These are phyloP conservation scores for Tulasnella sp. DNA, from an alignment of 768 basidiomycete species.

Conservation along the genomic window DNA sequence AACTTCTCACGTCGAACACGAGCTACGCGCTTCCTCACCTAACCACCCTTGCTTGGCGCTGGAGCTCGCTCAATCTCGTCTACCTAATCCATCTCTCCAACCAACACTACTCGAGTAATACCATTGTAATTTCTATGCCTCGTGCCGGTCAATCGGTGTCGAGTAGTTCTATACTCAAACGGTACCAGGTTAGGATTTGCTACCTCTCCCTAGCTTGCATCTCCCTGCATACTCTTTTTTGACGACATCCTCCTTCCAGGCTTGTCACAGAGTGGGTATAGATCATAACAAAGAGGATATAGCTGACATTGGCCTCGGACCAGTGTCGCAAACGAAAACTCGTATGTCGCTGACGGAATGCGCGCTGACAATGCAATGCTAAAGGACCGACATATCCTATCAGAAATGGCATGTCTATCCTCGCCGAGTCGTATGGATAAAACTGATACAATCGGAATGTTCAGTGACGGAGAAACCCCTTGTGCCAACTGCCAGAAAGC, in stretches of 20 bases:
- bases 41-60: background rate
- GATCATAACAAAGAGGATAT: background rate
- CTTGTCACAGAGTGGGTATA: background rate
- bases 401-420: background rate
- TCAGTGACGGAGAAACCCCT: background rate
- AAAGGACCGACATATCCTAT: background rate
- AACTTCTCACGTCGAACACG: background rate
- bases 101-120: background rate
- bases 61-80: background rate
- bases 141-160: background rate
- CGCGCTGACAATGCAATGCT: background rate
- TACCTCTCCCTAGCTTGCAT: background rate
- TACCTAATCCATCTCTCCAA: background rate
- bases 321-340: background rate
- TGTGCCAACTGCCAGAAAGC: background rate
- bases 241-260: background rate
- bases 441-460: background rate
- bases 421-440: too few relatives aligned
- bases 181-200: background rate
- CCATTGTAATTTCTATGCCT: background rate
- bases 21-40: background rate
- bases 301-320: background rate
- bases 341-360: background rate
- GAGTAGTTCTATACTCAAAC: background rate
- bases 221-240: background rate